A percentile compares a stretch with the other conserved stretches of the same genome.
These are phyloP conservation scores for Rhodotorula sp. DNA, from an alignment of 1,284 basidiomycete species.

Conservation along the genomic window DNA sequence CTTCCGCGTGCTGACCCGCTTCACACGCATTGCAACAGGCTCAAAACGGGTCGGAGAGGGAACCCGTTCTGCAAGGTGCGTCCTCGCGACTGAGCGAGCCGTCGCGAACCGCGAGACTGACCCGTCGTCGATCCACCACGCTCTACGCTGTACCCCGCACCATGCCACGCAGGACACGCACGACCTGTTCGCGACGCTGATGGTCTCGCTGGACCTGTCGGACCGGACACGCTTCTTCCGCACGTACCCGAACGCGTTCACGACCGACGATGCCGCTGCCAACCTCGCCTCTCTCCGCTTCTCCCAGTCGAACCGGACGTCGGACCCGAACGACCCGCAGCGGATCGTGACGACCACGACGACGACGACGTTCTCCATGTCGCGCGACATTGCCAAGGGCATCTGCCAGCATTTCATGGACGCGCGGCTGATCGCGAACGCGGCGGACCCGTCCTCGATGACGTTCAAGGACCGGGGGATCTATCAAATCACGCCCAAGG, in stretches of 20 bases:
- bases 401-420: constrained; percentile 99
- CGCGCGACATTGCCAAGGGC: constrained; percentile 96
- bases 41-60: constrained; percentile 47
- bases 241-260: constrained; percentile 89
- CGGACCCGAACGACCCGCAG: constrained; percentile 94
- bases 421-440: constrained; percentile 94
- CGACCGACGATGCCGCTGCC: constrained; percentile 90
- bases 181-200: constrained; percentile 93
- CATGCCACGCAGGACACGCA: constrained; percentile 76
- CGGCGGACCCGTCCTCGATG: constrained; percentile 78
- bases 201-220: constrained; percentile 85
- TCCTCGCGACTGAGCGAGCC: background rate
- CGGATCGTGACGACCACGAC: constrained; percentile 98
- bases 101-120: background rate
- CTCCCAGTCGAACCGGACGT: constrained; percentile 95
- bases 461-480: constrained; percentile 97
- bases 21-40: constrained; percentile 16
- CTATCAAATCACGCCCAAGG: constrained; percentile 94
- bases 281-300: constrained; percentile 97
- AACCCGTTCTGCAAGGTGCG: constrained; percentile 48
- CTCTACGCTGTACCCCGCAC: background rate
- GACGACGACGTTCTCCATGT: constrained; percentile 99
- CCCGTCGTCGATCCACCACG: background rate
- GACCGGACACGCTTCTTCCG: constrained; percentile 95
- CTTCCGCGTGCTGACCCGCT: background rate